A percentile compares a stretch with the other conserved stretches of the same genome.
phyloP scores from a whole-genome alignment of 345 rosid genomes.

The Nasturtium officinale region DNA sequence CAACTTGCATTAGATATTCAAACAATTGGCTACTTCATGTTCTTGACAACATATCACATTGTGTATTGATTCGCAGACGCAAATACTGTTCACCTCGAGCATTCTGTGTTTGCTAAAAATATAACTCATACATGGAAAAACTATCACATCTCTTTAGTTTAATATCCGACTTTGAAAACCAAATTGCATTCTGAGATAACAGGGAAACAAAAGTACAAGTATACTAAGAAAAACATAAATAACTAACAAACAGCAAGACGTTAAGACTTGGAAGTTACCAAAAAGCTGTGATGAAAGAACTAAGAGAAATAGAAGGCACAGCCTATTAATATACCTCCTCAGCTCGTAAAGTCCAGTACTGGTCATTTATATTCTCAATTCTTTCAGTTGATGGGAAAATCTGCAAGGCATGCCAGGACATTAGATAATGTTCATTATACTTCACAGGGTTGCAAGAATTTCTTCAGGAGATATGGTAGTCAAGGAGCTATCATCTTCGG shows the following conservation, averaged over 20 bases:
- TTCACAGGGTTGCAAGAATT: constrained; percentile 15
- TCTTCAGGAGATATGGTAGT: constrained; percentile 3
- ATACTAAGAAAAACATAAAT: neutral
- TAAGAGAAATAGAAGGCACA: neutral
- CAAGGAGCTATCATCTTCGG: neutral
- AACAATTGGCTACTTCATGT: constrained; percentile 19
- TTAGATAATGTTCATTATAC: constrained; percentile 4
- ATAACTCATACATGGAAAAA: constrained; percentile 3
- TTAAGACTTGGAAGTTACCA: neutral
- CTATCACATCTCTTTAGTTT: neutral
- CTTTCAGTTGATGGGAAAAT: constrained; percentile 79
- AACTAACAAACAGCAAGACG: neutral
- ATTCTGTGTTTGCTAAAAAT: neutral
- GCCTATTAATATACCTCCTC: constrained; percentile 69
- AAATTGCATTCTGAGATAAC: constrained; percentile 2
- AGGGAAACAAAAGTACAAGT: neutral
- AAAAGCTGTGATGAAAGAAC: constrained; percentile 1
- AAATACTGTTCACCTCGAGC: neutral
- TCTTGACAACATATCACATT: constrained; percentile 3
- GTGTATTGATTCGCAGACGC: neutral
- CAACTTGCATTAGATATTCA: constrained; percentile 3
- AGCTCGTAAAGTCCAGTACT: constrained; percentile 94
- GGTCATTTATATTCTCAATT: constrained; percentile 95
- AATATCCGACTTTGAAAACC: constrained; percentile 4
- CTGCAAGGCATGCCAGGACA: constrained; percentile 49